Evolutionary conservation across 2,329 filamentous ascomycete genomes (phyloP).

Genomic region (Arthrobotrys iridis): DNA sequence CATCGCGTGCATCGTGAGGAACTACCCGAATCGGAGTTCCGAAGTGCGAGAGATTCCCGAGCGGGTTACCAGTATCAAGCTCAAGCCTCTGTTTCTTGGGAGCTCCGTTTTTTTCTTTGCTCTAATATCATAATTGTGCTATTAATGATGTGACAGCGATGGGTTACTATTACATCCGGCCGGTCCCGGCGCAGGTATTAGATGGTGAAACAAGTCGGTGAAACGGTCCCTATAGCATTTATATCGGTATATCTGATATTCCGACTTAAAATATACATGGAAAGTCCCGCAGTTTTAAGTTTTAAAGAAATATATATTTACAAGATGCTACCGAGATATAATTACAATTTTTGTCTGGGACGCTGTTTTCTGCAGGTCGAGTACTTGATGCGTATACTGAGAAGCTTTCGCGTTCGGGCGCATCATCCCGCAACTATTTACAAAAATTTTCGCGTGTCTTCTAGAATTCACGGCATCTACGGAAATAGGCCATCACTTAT

Average conservation of each 20-base stretch:
- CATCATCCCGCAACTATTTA: too few relatives aligned
- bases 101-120: neutral
- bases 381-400: too few relatives aligned
- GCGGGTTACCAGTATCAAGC: neutral
- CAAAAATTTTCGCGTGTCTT: too few relatives aligned
- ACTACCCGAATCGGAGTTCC: slow-evolving; percentile 15
- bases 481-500: too few relatives aligned
- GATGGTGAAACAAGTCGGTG: too few relatives aligned
- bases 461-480: too few relatives aligned
- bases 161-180: slow-evolving; percentile 6
- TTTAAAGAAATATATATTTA: neutral
- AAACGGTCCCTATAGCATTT: neutral
- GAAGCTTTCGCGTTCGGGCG: too few relatives aligned
- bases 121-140: neutral
- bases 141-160: neutral
- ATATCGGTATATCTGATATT: neutral
- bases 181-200: neutral
- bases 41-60: slow-evolving; percentile 13
- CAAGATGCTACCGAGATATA: too few relatives aligned
- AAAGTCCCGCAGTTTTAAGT: neutral
- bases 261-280: too few relatives aligned
- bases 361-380: too few relatives aligned
- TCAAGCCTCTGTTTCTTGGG: neutral
- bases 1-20: neutral
- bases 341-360: too few relatives aligned